Percentiles rank a stretch among this genome's conserved stretches.
Evolutionary conservation across 148 eudicot genomes (phyloP).

Genomic region (Chenopodium album): DNA sequence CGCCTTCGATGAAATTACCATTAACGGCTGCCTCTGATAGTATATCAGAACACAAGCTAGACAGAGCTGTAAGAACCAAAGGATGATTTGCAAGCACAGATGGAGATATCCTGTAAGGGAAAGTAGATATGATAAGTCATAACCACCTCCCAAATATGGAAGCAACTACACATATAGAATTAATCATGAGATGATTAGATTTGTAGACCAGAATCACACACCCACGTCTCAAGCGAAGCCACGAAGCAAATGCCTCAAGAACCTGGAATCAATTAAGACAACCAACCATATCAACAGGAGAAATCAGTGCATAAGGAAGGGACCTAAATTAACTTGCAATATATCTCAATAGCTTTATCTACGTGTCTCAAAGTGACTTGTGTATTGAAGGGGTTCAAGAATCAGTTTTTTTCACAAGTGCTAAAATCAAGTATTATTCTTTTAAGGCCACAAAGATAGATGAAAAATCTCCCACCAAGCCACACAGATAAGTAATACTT

Average conservation of each 20-base stretch:
- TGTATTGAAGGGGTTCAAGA: background rate
- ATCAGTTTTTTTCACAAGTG: background rate
- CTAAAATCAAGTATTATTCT: background rate
- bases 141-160: constrained; percentile 7
- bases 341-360: background rate
- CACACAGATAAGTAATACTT: background rate
- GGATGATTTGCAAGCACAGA: constrained; percentile 86
- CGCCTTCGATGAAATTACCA: constrained; percentile 47
- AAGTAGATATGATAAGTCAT: constrained; percentile 14
- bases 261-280: constrained; percentile 55
- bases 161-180: constrained; percentile 3
- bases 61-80: constrained; percentile 79
- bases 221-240: constrained; percentile 97
- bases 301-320: constrained; percentile 10
- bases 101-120: constrained; percentile 73
- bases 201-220: constrained; percentile 30
- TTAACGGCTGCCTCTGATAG: constrained; percentile 89
- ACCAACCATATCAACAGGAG: constrained; percentile 9
- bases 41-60: constrained; percentile 76
- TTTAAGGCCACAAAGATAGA: background rate
- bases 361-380: background rate
- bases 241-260: constrained; percentile 97
- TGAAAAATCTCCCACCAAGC: background rate
- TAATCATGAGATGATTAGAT: background rate
- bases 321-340: constrained; percentile 3